Base-by-base conservation (phyloP, 139 green algal genomes). In the Spirogloea muscicola region DNA sequence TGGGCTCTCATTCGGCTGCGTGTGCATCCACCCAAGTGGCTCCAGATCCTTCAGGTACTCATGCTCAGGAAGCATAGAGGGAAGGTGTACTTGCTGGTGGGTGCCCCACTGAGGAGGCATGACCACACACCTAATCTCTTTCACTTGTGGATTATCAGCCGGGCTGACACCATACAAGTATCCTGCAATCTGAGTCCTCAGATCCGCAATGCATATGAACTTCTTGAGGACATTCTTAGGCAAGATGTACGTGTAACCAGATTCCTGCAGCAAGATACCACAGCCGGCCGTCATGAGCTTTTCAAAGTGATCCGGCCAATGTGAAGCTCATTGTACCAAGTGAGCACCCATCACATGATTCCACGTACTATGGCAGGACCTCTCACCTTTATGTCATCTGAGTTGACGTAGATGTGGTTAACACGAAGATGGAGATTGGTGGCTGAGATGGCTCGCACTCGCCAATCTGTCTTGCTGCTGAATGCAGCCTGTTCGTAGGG, bases 201-300 rank as follows among this genome's bases (percentile, higher is more conserved):
- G 87, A 86, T 99, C 94, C 1, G 94, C 90, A 49, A 97, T 91
- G 83, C 88, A 95, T 78, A 99, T 96, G 87, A 99, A 98, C 86
- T 96, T 96, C 85, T 97, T 96, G 36, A 99, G 90, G 57, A 99
- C 67, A 85, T 99, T 99, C 87, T 99, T 99, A 57, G 94, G 94
- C 88, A 99, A 83, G 49, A 99, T 90, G 73, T 98, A 99, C 2
- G 94, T 98, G 89, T 92, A 98, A 41, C 94, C 92, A 1, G 62
- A 90, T 51, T 80, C 72, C 25, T 36, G 64, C 49, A 43, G 31
- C 5, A 31, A 62, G 18, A 62, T 21, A 55, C 21, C 21, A 55
- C 21, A 55, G 21, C 21, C 21, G 21, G n/a, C 21, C 21, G 21
- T 31, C 21, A 55, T 21, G 21, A 21, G 46, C 21, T 55, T 31